phyloP scores from a whole-genome alignment of 768 basidiomycete species.

The Lactarius trivialis region DNA sequence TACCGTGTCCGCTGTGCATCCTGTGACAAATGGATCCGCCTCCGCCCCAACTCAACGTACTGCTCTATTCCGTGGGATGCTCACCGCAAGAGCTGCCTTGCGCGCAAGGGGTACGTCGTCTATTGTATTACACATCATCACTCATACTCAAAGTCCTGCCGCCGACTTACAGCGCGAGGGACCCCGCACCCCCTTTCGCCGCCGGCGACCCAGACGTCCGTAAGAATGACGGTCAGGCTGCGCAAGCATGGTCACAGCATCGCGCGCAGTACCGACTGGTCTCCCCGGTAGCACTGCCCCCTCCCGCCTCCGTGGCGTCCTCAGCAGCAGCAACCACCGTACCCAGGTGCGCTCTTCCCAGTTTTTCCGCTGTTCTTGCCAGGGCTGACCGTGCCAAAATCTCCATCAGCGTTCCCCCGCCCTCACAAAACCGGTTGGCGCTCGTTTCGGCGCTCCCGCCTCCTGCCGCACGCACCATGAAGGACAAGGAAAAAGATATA shows the following conservation, averaged over 20 bases:
- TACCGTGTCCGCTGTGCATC: slow-evolving; percentile 73
- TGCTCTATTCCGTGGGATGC: slow-evolving; percentile 89
- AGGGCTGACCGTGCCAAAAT: background rate
- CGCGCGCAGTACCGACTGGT: slow-evolving; percentile 48
- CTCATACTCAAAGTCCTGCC: slow-evolving; percentile 25
- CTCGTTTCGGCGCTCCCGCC: slow-evolving; percentile 28
- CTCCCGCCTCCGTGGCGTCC: background rate
- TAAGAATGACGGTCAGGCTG: slow-evolving; percentile 67
- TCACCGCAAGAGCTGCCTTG: slow-evolving; percentile 74
- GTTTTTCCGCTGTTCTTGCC: background rate
- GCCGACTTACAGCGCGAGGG: slow-evolving; percentile 45
- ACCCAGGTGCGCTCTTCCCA: slow-evolving; percentile 2
- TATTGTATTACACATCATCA: background rate
- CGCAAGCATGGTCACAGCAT: slow-evolving; percentile 62
- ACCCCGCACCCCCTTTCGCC: slow-evolving; percentile 49
- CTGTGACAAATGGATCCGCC: slow-evolving; percentile 81
- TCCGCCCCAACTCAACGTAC: slow-evolving; percentile 82
- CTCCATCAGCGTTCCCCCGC: slow-evolving; percentile 29
- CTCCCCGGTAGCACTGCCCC: slow-evolving; percentile 15
- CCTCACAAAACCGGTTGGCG: slow-evolving; percentile 31
- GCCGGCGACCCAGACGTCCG: slow-evolving; percentile 57
- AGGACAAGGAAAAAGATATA: background rate
- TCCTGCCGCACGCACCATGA: slow-evolving; percentile 10
- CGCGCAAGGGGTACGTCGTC: slow-evolving; percentile 61
- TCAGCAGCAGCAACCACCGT: slow-evolving; percentile 2